Evolutionary conservation across 1,284 basidiomycete species (phyloP), one percentile per base, ranked within the genome.

Genomic region (Rhodotorula sp.): DNA sequence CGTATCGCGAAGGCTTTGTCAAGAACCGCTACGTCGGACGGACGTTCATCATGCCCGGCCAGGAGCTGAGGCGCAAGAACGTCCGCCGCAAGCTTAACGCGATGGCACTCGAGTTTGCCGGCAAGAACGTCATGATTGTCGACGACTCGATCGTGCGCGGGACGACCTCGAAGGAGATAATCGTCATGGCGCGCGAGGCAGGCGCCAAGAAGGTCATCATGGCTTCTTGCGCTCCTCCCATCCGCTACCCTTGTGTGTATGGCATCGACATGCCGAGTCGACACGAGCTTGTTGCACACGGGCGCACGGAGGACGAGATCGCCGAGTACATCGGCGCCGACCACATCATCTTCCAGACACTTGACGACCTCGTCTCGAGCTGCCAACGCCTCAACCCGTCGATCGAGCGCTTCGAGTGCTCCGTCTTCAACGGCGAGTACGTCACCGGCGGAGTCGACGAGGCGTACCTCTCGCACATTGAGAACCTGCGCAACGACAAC

Each of bases 31-130:
- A 99, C 82, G 92, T 99, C 58, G 96, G 95, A 5, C 84, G 96
- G 72, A 99, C 96, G 0, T 99, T 99, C 81, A 99, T 99, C 83
- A 99, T 99, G 96, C 95, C 96, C 13, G 96, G 95, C 32, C 96
- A 99, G 79, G 89, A 90, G 80, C 90, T 90, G 86, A 86, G 92
- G 78, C 88, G 86, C 76, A 98, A 95, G 84, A 99, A 96, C 79
- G 96, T 99, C 22, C 85, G 96, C 68, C 85, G 90, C 75, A 99
- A 99, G 82, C 83, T 99, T 71, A 99, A 99, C 80, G 96, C 96
- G 5, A 99, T 99, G 94, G 94, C 96, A n/a, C 85, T 98, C 71
- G 96, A 99, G 82, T 99, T 99, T 79, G 85, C 85, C 22, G 87
- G 85, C 77, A 98, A 97, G 84, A 91, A 90, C 75, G 94, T 99